These are phyloP conservation scores for Aspergillus sp. DNA, from an alignment of 2,329 filamentous ascomycete species.

Conservation along the genomic window DNA sequence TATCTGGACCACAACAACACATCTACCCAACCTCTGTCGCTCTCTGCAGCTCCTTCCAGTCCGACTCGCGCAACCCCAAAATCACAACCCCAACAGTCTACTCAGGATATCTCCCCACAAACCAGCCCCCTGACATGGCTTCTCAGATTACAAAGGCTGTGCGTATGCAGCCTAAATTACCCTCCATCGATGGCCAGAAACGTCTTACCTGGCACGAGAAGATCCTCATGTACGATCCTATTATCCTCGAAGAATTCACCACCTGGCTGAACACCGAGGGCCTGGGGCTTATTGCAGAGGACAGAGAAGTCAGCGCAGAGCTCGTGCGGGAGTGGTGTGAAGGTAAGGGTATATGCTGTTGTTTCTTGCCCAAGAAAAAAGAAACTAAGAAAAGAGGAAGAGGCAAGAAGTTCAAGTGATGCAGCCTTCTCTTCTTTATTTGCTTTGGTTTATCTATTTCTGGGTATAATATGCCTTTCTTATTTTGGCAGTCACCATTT, in stretches of 20 bases:
- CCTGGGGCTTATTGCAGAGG: slow-evolving; percentile 58
- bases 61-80: slow-evolving; percentile 2
- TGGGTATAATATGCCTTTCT: no score
- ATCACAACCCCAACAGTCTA: not conserved
- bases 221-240: slow-evolving; percentile 88
- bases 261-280: slow-evolving; percentile 74
- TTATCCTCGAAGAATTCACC: slow-evolving; percentile 80
- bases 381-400: no score
- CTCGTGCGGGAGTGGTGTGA: slow-evolving; percentile 90
- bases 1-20: slow-evolving; percentile 7
- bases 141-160: slow-evolving; percentile 46
- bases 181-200: slow-evolving; percentile 31
- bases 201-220: slow-evolving; percentile 77
- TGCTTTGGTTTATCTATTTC: not conserved
- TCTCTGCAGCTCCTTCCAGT: slow-evolving; percentile 9
- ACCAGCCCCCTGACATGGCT: slow-evolving; percentile 35
- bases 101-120: not conserved
- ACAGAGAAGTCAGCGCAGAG: slow-evolving; percentile 57
- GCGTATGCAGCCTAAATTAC: slow-evolving; percentile 32
- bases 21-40: slow-evolving; percentile 5
- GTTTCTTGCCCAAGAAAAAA: slow-evolving; percentile 28
- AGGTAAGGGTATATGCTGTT: slow-evolving; percentile 75
- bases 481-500: no score
- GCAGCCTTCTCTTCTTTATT: not conserved
- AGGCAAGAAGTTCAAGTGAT: slow-evolving; percentile 45